Percentiles rank a stretch among this genome's conserved stretches.
These are phyloP conservation scores for Xylaria scruposa DNA, from an alignment of 495 filamentous ascomycete genomes.

Conservation along the genomic window DNA sequence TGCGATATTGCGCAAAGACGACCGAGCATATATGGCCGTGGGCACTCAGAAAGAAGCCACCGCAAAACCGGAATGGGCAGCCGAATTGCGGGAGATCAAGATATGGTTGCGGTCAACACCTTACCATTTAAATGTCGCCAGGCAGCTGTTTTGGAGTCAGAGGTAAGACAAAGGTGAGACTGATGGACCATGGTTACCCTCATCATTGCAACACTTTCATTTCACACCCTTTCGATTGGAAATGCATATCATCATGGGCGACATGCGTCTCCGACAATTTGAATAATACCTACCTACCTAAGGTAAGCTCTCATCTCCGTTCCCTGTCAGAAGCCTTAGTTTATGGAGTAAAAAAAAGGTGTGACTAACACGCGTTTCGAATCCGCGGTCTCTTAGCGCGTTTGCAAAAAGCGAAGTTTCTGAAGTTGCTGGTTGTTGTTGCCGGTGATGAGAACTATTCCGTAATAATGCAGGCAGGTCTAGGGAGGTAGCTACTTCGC, in stretches of 20 bases:
- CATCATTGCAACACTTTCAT: constrained; percentile 8
- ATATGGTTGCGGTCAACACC: too few relatives aligned
- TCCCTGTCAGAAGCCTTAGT: constrained; percentile 2
- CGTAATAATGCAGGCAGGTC: constrained; percentile 5
- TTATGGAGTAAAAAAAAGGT: constrained; percentile 1
- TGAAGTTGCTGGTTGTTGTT: constrained; percentile 1
- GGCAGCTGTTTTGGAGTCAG: too few relatives aligned
- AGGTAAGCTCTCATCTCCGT: constrained; percentile 7
- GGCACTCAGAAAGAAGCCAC: too few relatives aligned
- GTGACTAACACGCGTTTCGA: constrained; percentile 7
- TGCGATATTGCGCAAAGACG: too few relatives aligned
- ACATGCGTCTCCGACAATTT: constrained; percentile 7
- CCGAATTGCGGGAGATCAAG: too few relatives aligned
- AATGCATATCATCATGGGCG: constrained; percentile 7
- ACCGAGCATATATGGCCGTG: too few relatives aligned
- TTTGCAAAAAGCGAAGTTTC: constrained; percentile 6
- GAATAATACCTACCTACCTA: constrained; percentile 8
- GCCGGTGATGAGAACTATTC: constrained; percentile 5
- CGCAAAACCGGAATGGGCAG: too few relatives aligned
- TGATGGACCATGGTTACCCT: constrained; percentile 4
- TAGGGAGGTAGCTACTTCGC: neutral
- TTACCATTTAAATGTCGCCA: too few relatives aligned
- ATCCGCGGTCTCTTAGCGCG: constrained; percentile 1
- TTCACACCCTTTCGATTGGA: constrained; percentile 7
- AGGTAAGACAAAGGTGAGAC: neutral